Evolutionary conservation across 306 rosid genomes (phyloP), one percentile per base, ranked within the genome.

Genomic region (Cucurbita pepo): DNA sequence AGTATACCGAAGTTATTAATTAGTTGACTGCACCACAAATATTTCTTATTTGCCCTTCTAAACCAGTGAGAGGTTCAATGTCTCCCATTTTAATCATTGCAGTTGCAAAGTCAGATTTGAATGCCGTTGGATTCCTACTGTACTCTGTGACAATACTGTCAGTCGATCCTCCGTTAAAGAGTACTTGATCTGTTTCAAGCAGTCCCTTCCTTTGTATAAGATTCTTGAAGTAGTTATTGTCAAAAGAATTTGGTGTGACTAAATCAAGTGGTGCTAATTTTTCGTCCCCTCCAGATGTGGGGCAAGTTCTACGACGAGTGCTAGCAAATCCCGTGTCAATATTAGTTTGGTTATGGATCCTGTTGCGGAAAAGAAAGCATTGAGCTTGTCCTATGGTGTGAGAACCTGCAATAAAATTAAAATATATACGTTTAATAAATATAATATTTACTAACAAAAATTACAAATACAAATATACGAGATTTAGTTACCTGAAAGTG

Each of bases 181-280:
- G 77, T 30, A 56, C 69, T 45, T 78, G 91, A 74, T 87, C 89
- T 0, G 89, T 78, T 16, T 54, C 79, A 30, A 87, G 84, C 72
- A 87, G 84, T 37, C 87, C 91, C 72, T 87, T 83, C 73, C 83
- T 85, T 30, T 82, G 84, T 56, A 87, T 77, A 55, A 87, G 76
- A 55, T 87, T 85, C 63, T 85, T 85, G 71, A 70, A 87, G 43
- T 85, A 87, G 19, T 85, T 85, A 73, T 83, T 79, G 79, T 87
- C 89, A 60, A 87, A 85, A 1, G 22, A 21, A 25, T 25, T 25
- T 25, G 25, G 25, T 25, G 25, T 25, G 1, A 25, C 25, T 25
- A 25, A 25, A 25, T 25, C 25, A 25, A 25, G 25, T 25, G 25
- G 22, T 0, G 25, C 25, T 25, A 25, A 25, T 25, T 25, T 25